Base-by-base conservation (phyloP, 1,284 basidiomycete genomes). In the Puccinia horiana region DNA sequence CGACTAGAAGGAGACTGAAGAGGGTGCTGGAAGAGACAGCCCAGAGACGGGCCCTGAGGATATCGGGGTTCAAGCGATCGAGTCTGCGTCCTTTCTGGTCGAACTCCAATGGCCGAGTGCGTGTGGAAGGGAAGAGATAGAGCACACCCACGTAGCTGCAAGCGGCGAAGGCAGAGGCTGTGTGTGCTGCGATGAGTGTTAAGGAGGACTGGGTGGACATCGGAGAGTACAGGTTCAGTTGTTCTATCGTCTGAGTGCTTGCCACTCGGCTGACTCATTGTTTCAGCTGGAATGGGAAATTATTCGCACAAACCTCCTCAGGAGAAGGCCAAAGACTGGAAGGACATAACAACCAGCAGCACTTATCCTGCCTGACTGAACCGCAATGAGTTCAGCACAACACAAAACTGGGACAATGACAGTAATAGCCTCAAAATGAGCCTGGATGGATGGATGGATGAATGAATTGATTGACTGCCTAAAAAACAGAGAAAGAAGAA, bases 21-120 rank as follows among this genome's bases (percentile, higher is more conserved):
- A 70, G 32, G 29, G 42, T 75, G 44, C 49, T 65, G 37, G 75
- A 18, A 14, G 35, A 49, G 42, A 54, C 70, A 5, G 70, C 79
- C 32, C 54, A 74, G 52, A 81, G 56, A 12, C 79, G 70, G 26
- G 79, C 79, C 32, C 44, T 72, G 54, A 81, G 56, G 56, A 81
- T 58, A 32, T 35, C 56, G 0, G 79, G 79, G 35, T 81, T 56
- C 26, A 73, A 47, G 32, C 79, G 79, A n/a, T 81, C 72, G 18
- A n/a, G 76, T 76, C 74, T 40, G 9, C 78, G 49, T 0, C 65
- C 49, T 1, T 72, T 29, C 14, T 29, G 20, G 35, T 69, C 67
- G 49, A 44, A 23, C 32, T 74, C 54, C 54, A 44, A 47, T 11
- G 79, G 79, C 2, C 56, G 40, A 40, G 79, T 74, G 9, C 79